Percentiles rank a stretch among this genome's conserved stretches.
Conservation (phyloP, 2,329 filamentous ascomycete genomes). For the Gnomoniopsis smithogilvyi region DNA sequence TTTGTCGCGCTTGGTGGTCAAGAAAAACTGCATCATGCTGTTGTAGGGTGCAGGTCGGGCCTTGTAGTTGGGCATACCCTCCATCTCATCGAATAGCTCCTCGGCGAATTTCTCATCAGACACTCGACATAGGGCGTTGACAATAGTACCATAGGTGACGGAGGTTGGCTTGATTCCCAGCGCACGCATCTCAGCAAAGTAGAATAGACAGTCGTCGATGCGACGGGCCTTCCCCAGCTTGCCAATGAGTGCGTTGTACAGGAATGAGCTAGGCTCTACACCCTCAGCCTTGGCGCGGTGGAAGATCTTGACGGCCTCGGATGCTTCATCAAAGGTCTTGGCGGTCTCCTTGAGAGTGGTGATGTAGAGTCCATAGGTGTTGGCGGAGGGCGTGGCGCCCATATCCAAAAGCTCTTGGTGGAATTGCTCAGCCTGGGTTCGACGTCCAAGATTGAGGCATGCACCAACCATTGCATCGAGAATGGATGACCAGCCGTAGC, state of each 20-base stretch:
- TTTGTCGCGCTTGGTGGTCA: constrained; percentile 95
- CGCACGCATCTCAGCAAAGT: constrained; percentile 95
- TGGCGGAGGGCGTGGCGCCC: constrained; percentile 87
- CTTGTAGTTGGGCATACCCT: constrained; percentile 98
- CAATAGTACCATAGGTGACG: constrained; percentile 96
- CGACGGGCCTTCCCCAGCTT: constrained; percentile 97
- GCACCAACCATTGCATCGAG: constrained; percentile 95
- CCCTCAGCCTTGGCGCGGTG: constrained; percentile 89
- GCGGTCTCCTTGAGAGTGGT: constrained; percentile 97
- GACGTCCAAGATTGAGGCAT: constrained; percentile 78
- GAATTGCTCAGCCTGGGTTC: constrained; percentile 76
- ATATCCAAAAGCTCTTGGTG: constrained; percentile 90
- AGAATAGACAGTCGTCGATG: constrained; percentile 96
- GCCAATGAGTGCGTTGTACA: constrained; percentile 97
- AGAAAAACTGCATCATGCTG: constrained; percentile 99
- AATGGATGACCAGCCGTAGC: constrained; percentile 95
- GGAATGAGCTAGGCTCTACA: constrained; percentile 91
- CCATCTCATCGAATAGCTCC: constrained; percentile 98
- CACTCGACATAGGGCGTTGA: constrained; percentile 95
- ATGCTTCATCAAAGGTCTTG: constrained; percentile 96
- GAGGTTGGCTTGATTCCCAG: constrained; percentile 92
- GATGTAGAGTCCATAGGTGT: constrained; percentile 98
- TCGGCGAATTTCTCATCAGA: constrained; percentile 98
- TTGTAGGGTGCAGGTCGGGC: constrained; percentile 96
- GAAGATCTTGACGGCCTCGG: constrained; percentile 96